Base-by-base conservation (phyloP, 2,329 filamentous ascomycete species). In the Monosporascus sp. region DNA sequence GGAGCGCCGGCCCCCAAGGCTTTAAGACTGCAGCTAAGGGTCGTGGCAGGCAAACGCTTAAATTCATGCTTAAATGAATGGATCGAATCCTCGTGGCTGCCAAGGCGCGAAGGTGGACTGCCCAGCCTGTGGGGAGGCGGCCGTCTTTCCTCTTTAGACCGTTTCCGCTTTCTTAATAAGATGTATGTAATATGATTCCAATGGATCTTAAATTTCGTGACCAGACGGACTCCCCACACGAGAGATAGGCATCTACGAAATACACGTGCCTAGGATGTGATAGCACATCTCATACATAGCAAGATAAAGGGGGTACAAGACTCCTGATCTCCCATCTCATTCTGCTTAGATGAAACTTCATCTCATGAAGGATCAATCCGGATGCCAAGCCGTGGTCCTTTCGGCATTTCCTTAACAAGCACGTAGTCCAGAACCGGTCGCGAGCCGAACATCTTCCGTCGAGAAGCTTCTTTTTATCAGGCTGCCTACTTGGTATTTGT, bases 11-110 rank as follows among this genome's bases (percentile, higher is more conserved):
- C 2, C 20, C 20, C 24, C 20, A 24, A 25, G 27, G 5, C 24
- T 25, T 45, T 27, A 22, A 46, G 24, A n/a, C n/a, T 31, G 43
- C 43, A 46, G 31, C 18, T n/a, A 27, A 18, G 48, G 48, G 47
- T 50, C 37, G 36, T 50, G 48, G 37, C 48, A 50, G 48, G 22
- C 48, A 50, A 39, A 60, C 60, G 61, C 60, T 64, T 65, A 66
- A 66, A 65, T 65, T 66, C 64, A 66, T 66, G 64, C 64, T 66
- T 66, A 66, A 66, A 62, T 46, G 39, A 46, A 54, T 52, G 56
- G 59, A 56, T 52, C 56, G 35, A 63, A 60, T 55, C 62, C 62
- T 65, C 63, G 63, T 64, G 62, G 62, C 49, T 50, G 63, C 63
- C 63, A 65, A 65, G 63, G 37, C 57, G 57, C 57, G 58, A 63